Percentiles rank a stretch among this genome's conserved stretches.
Evolutionary conservation across 2,329 filamentous ascomycete species (phyloP).

Genomic region (Colletotrichum chlorophyti): DNA sequence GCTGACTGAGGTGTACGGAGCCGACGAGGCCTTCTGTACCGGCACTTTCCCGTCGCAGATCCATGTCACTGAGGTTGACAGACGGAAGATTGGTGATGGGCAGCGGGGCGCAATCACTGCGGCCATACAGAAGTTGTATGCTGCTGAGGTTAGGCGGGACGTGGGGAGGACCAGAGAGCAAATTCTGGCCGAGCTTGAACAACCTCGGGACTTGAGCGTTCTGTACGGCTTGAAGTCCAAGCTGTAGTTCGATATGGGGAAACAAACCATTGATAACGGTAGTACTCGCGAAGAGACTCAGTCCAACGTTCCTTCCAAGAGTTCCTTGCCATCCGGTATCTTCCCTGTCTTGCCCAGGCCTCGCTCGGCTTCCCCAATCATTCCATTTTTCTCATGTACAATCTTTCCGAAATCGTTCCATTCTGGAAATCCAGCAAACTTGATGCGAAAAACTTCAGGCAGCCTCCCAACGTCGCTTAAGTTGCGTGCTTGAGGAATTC

Average conservation of each 20-base stretch:
- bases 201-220: constrained; percentile 33
- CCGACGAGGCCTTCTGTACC: constrained; percentile 39
- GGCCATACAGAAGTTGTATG: constrained; percentile 34
- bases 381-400: too few relatives aligned
- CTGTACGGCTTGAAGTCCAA: not conserved
- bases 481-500: too few relatives aligned
- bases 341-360: too few relatives aligned
- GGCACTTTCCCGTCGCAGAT: constrained; percentile 38
- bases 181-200: constrained; percentile 33
- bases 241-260: not conserved
- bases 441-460: too few relatives aligned
- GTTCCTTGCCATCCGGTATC: too few relatives aligned
- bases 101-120: constrained; percentile 33
- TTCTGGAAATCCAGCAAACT: too few relatives aligned
- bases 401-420: too few relatives aligned
- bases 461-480: too few relatives aligned
- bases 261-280: too few relatives aligned
- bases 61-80: constrained; percentile 35
- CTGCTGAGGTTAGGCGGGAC: constrained; percentile 31
- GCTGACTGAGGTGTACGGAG: constrained; percentile 38
- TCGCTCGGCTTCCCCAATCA: too few relatives aligned
- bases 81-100: constrained; percentile 33
- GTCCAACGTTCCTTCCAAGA: too few relatives aligned
- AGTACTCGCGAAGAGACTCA: too few relatives aligned
- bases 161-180: constrained; percentile 31